Percentiles rank a stretch among this genome's conserved stretches.
Conservation (phyloP, 306 rosid genomes). For the Dicorynia guianensis region DNA sequence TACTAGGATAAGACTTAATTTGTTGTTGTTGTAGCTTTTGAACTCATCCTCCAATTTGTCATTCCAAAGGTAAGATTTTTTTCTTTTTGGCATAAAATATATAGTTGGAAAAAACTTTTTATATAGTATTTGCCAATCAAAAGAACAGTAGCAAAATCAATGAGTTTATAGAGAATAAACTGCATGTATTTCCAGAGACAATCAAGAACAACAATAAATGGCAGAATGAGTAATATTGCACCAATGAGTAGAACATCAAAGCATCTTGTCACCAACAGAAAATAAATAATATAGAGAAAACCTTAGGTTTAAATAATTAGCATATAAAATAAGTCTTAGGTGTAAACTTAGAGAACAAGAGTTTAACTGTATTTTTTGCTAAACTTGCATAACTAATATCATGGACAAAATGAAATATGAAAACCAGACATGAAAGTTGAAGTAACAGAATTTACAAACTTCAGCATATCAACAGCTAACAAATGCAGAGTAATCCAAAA, state of each 20-base stretch:
- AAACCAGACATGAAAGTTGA: constrained; percentile 14
- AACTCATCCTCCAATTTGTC: not conserved
- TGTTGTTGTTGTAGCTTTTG: too few relatives aligned
- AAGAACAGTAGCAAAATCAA: not conserved
- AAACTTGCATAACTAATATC: constrained; percentile 13
- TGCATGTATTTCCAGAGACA: not conserved
- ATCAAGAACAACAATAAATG: constrained; percentile 4
- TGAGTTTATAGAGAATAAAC: not conserved
- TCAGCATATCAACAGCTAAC: constrained; percentile 32
- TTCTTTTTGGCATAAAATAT: not conserved
- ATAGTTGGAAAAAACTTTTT: not conserved
- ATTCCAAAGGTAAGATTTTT: not conserved
- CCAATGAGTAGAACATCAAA: not conserved
- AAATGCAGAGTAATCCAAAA: constrained; percentile 38
- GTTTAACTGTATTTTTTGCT: not conserved
- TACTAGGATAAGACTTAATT: too few relatives aligned
- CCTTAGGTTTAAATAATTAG: constrained; percentile 2
- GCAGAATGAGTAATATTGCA: constrained; percentile 7
- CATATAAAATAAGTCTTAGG: not conserved
- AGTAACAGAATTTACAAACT: constrained; percentile 34
- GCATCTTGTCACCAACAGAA: constrained; percentile 8
- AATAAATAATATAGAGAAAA: not conserved
- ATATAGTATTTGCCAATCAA: not conserved
- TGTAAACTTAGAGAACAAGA: not conserved
- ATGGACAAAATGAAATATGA: constrained; percentile 7